Conservation (phyloP, 1,139 yeast species). For the Suhomyces bokatorum region DNA sequence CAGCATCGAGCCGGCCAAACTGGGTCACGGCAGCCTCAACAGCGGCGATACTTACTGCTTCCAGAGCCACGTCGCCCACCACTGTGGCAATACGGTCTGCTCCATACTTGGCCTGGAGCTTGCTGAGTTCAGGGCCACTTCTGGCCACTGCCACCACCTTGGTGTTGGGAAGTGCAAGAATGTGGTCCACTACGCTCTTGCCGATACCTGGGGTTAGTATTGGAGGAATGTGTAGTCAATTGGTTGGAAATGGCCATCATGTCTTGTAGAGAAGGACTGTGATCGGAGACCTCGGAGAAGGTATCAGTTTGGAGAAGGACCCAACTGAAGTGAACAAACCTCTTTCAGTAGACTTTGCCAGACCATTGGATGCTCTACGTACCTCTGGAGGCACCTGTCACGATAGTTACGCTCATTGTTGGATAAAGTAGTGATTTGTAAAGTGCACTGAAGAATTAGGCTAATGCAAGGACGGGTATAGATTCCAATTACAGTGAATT, state of each 20-base stretch:
- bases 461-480: too few species aligned
- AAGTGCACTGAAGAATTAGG: too few species aligned
- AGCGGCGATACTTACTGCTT: conserved; percentile 36
- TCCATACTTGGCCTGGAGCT: conserved; percentile 47
- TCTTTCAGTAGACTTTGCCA: too few species aligned
- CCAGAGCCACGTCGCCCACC: conserved; percentile 67
- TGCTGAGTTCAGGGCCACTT: conserved; percentile 47
- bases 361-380: conserved; percentile 18
- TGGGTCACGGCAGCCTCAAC: conserved; percentile 48
- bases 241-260: too few species aligned
- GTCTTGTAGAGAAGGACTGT: neutral
- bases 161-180: conserved; percentile 43
- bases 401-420: conserved; percentile 40
- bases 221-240: neutral
- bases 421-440: neutral
- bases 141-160: conserved; percentile 71
- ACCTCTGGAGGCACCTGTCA: conserved; percentile 72
- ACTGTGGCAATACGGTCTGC: conserved; percentile 52
- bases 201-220: conserved; percentile 64
- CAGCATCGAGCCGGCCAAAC: conserved; percentile 65
- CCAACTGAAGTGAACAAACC: too few species aligned
- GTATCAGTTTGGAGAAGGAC: too few species aligned
- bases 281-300: neutral
- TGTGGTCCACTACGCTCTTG: conserved; percentile 57
- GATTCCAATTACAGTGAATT: too few species aligned